Evolutionary conservation across 2,329 filamentous ascomycete genomes (phyloP).

Genomic region (Aspergillus cejpii): DNA sequence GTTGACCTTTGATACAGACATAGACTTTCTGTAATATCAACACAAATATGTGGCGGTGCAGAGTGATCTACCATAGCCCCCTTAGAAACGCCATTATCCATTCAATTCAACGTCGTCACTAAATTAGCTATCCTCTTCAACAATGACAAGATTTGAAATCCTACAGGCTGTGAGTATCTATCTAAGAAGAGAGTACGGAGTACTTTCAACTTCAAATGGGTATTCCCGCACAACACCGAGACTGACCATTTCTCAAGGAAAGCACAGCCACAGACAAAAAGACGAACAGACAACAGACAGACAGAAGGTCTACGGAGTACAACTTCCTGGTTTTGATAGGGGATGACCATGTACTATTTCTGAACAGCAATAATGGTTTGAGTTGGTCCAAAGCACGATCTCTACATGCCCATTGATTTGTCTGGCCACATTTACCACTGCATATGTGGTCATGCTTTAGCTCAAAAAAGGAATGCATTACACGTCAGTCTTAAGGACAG

Average conservation of each 20-base stretch:
- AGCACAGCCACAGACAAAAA: background rate
- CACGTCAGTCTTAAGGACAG: background rate
- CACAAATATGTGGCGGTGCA: slow-evolving; percentile 13
- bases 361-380: background rate
- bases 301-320: background rate
- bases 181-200: too few relatives aligned
- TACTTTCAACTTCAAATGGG: too few relatives aligned
- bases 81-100: background rate
- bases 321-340: background rate
- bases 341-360: background rate
- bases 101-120: background rate
- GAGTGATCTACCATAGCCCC: background rate
- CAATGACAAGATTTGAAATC: too few relatives aligned
- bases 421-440: background rate
- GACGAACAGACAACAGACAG: background rate
- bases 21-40: too few relatives aligned
- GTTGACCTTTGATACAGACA: too few relatives aligned
- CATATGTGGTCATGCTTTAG: background rate
- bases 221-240: background rate
- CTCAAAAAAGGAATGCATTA: background rate
- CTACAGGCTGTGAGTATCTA: too few relatives aligned
- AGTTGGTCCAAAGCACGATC: background rate
- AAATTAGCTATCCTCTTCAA: background rate
- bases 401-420: background rate
- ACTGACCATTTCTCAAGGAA: background rate